Base-by-base conservation (phyloP, 495 filamentous ascomycete genomes). In the Xylaria scruposa region DNA sequence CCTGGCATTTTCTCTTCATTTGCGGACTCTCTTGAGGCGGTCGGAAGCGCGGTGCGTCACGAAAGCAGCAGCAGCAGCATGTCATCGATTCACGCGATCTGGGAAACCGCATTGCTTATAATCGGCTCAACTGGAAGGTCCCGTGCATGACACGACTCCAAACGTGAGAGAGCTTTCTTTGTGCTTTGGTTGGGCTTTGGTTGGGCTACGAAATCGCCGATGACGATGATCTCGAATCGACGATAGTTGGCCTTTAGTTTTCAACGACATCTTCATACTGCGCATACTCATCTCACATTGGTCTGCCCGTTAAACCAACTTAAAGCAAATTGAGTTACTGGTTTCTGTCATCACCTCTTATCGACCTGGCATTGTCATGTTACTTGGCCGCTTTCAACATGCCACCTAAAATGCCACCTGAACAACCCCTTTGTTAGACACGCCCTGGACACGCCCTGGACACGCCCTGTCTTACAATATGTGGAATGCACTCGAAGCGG, bases 381-480 rank as follows among this genome's bases (percentile, higher is more conserved):
- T 66, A 40, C 36, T 21, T 42, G 17, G 38, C 61, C 61, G 31
- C 31, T 67, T 24, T 42, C 38, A 40, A 46, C 33, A 29, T 51
- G 29, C 53, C 17, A 19, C 29, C 15, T 29, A 40, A 46, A 36
- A 29, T 51, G 29, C 53, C 17, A 19, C 29, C 15, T 29, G 4
- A 38, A 46, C 49, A 59, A 58, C 19, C 3, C 26, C 70, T 71
- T 71, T 64, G 62, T 67, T 9, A 17, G 42, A 46, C 24, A 66
- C 19, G 15, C 42, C 4, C 26, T 67, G 62, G n/a, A n/a, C n/a
- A n/a, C n/a, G n/a, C n/a, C n/a, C n/a, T n/a, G n/a, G 42, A 46
- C 24, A 66, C 19, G 15, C 42, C 4, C 26, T 67, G 62, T 67
- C 70, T 59, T 60, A 36, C 38, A 46, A 29, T 19, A 68, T 68